Base-by-base conservation (phyloP, 2,329 filamentous ascomycete genomes). In the Gaeumannomyces sp. region DNA sequence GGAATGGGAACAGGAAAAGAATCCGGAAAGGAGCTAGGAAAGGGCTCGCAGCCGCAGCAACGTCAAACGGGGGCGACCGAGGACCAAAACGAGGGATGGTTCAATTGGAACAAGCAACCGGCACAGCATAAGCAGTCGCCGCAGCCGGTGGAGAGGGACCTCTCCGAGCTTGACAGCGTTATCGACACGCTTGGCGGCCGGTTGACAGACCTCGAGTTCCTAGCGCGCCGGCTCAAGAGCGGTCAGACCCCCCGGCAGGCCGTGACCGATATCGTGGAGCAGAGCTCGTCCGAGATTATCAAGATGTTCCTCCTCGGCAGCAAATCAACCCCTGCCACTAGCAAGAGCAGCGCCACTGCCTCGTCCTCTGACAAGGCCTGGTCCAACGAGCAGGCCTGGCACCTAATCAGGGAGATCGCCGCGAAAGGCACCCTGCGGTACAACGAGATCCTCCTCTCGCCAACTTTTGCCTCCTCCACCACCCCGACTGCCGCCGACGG, bases 191-290 rank as follows among this genome's bases (percentile, higher is more conserved):
- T 99, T 1, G 95, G 95, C 28, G 95, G 95, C 2, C 91, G 95
- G 4, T 83, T 99, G n/a, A 97, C 93, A 0, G 95, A 99, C 72
- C 87, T 99, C 27, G 94, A 98, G 73, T 96, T 95, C 72, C 86
- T 99, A 59, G 90, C 93, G n/a, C 87, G 94, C 50, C 85, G 95
- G 25, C 90, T 99, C 70, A 92, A 92, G 76, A 87, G 90, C 0
- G 94, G 95, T 22, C 93, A 97, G 74, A 89, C 84, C 2, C 95
- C 95, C 0, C 84, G 83, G 68, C 83, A 89, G 69, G 95, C 95
- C 3, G 89, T 97, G 2, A 81, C 87, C 28, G 93, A 97, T 68
- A 98, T 99, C 67, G 90, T 97, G 64, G 88, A 92, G 64, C 92
- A 97, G 73, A 90, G 90, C 25, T 91, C 93, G 0, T 91, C 91